A percentile compares a stretch with the other conserved stretches of the same genome.
These are phyloP conservation scores for Diutina pseudorugosa DNA, from an alignment of 1,139 yeast genomes.

Conservation along the genomic window DNA sequence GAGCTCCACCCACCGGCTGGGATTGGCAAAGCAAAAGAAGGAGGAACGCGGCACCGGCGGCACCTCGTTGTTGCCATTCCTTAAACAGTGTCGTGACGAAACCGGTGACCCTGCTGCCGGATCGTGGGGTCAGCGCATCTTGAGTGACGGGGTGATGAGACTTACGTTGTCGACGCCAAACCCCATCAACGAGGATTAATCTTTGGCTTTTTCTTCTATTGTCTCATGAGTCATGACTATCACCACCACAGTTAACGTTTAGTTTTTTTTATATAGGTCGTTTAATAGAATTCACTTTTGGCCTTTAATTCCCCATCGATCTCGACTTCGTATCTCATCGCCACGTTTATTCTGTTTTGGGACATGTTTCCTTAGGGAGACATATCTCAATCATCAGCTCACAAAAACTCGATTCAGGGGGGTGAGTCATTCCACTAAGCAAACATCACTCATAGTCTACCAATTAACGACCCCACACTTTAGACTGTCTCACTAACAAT, in stretches of 20 bases:
- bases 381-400: background rate
- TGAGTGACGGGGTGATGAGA: slow-evolving; percentile 47
- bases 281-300: background rate
- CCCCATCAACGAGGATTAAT: slow-evolving; percentile 9
- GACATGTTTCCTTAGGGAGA: background rate
- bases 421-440: too few species aligned
- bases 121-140: slow-evolving; percentile 70
- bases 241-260: too few species aligned
- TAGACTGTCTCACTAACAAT: too few species aligned
- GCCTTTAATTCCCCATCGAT: background rate
- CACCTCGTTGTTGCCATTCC: slow-evolving; percentile 78
- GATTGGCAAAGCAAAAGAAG: slow-evolving; percentile 39
- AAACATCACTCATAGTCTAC: too few species aligned
- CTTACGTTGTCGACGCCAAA: slow-evolving; percentile 17
- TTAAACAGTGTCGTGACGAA: slow-evolving; percentile 92
- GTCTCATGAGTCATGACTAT: background rate
- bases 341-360: background rate
- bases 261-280: background rate
- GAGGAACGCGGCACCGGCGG: slow-evolving; percentile 88
- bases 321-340: too few species aligned
- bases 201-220: background rate
- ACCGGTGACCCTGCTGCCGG: slow-evolving; percentile 91
- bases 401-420: background rate
- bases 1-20: slow-evolving; percentile 43
- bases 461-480: too few species aligned